Percentiles rank a stretch among this genome's conserved stretches.
phyloP scores from a whole-genome alignment of 2,329 filamentous ascomycete species.

The Alternaria solani region DNA sequence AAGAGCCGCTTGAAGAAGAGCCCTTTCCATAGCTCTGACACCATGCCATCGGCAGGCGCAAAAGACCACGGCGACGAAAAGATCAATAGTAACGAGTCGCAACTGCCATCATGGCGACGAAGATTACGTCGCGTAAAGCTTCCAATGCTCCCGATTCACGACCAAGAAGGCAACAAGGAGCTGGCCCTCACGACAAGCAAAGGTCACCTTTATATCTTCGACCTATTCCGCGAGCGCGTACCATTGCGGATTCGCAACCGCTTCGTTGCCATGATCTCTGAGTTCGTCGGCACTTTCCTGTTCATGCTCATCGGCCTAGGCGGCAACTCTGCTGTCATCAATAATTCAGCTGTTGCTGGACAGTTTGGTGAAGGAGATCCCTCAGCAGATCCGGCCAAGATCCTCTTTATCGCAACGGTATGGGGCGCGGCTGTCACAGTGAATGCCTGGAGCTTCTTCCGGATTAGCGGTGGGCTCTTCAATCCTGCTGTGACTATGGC shows the following conservation, averaged over 20 bases:
- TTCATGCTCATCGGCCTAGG: not conserved
- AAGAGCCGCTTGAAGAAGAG: too few relatives aligned
- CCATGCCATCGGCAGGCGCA: too few relatives aligned
- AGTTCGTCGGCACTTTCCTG: not conserved
- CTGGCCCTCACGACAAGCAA: too few relatives aligned
- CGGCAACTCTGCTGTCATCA: slow-evolving; percentile 2
- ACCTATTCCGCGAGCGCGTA: too few relatives aligned
- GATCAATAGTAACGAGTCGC: accelerated
- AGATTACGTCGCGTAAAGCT: too few relatives aligned
- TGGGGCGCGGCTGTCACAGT: slow-evolving; percentile 1
- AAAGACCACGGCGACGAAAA: too few relatives aligned
- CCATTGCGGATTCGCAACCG: not conserved
- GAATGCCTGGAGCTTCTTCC: slow-evolving; percentile 3
- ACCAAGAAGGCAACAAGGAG: too few relatives aligned
- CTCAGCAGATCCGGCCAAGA: slow-evolving; percentile 2
- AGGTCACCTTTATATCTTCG: too few relatives aligned
- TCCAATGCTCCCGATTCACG: too few relatives aligned
- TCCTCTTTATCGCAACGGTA: not conserved
- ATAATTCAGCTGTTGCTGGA: not conserved
- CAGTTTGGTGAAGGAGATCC: not conserved
- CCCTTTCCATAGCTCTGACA: too few relatives aligned
- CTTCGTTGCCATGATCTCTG: not conserved
- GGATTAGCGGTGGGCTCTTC: not conserved
- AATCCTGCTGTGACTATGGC: slow-evolving; percentile 1
- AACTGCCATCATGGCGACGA: too few relatives aligned